Evolutionary conservation across 2,329 filamentous ascomycete genomes (phyloP), one percentile per base, ranked within the genome.

Genomic region (Cercospora sp.): DNA sequence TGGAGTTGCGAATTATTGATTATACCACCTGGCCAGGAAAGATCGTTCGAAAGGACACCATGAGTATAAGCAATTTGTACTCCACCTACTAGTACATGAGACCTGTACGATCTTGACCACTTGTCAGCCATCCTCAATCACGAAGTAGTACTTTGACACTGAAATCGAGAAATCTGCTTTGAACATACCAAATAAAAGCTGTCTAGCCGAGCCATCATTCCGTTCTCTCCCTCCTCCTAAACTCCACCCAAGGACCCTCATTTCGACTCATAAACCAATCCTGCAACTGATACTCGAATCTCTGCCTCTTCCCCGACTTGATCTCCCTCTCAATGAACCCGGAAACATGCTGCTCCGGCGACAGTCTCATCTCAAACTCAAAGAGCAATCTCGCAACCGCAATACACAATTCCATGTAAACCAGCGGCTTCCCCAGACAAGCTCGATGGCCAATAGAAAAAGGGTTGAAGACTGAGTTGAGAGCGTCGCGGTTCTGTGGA

Each of bases 211-310:
- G 7, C n/a, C 12, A 53, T n/a, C 24, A 53, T 28, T 13, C 2
- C 8, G 2, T 24, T 1, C 58, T 51, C 66, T 71, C 59, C 69
- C 71, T 70, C 45, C 28, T 58, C 63, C 61, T 71, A 55, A 82
- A 81, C 80, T 91, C 87, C 66, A 92, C 81, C 80, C 91, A 83
- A 0, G 89, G 88, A 0, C 91, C 91, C 74, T 90, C 85, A 81
- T 92, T 93, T 73, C 86, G 82, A 73, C 89, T 91, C 34, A 90
- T 91, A 79, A 93, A 93, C 18, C 87, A 89, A 77, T 93, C 91
- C 62, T 85, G 80, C 66, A 92, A 81, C 81, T 92, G 90, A 78
- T 89, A 91, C 82, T 93, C 91, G 1, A 76, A 80, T 18, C 75
- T 76, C 58, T 85, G 82, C 65, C 88, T 83, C 57, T 88, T 82